phyloP scores from a whole-genome alignment of 208 protist genomes.

The Leishmania tarentolae region DNA sequence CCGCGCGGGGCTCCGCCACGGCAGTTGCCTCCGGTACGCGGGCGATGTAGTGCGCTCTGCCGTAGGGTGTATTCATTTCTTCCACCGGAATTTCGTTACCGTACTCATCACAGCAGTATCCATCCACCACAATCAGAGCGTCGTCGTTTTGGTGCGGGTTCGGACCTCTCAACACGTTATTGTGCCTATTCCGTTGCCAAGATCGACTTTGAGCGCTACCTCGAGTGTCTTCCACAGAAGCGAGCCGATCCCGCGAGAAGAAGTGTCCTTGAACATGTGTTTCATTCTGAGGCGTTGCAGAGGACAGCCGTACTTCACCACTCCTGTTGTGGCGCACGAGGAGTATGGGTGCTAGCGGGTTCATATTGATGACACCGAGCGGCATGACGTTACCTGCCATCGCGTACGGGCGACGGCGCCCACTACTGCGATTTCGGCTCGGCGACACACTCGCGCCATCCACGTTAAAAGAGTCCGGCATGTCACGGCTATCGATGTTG shows the following conservation, averaged over 20 bases:
- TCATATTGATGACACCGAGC: not conserved
- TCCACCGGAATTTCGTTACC: not conserved
- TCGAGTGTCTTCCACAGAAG: not conserved
- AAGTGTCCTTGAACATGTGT: not conserved
- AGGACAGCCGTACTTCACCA: not conserved
- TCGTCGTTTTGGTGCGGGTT: not conserved
- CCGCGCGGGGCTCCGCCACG: too few species aligned
- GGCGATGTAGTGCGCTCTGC: slow-evolving; percentile 8
- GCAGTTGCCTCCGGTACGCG: not conserved
- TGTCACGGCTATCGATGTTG: not conserved
- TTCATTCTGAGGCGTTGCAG: not conserved
- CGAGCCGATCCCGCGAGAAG: not conserved
- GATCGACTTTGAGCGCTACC: too few species aligned
- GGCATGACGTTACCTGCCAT: not conserved
- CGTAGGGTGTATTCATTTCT: not conserved
- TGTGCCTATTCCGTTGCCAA: not conserved
- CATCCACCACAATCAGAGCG: not conserved
- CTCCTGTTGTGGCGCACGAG: not conserved
- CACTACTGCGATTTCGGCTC: not conserved
- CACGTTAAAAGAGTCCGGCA: not conserved
- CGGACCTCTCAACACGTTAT: not conserved
- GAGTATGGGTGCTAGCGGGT: not conserved
- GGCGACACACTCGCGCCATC: not conserved
- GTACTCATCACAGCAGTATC: slow-evolving; percentile 9
- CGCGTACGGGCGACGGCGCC: not conserved